Percentiles rank a stretch among this genome's conserved stretches.
phyloP scores from a whole-genome alignment of 257 asterid genomes.

The Solanum bulbocastanum region DNA sequence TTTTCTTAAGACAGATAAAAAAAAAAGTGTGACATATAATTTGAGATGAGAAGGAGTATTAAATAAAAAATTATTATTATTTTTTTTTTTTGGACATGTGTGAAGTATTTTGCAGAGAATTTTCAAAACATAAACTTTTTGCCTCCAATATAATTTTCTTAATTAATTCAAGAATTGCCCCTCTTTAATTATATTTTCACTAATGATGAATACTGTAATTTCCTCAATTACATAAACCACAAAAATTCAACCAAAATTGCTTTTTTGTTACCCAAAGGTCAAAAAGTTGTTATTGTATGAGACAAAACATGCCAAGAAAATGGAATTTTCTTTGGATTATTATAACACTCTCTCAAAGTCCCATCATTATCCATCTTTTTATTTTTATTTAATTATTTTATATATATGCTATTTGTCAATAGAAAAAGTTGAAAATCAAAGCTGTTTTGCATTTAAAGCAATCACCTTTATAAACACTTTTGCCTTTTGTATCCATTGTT shows the following conservation, averaged over 20 bases:
- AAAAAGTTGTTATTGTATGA: constrained; percentile 14
- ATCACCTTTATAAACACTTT: constrained; percentile 21
- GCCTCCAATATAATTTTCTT: background rate
- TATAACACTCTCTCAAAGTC: constrained; percentile 8
- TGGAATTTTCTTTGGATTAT: constrained; percentile 4
- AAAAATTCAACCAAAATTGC: constrained; percentile 3
- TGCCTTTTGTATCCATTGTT: background rate
- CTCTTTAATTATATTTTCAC: background rate
- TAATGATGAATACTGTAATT: background rate
- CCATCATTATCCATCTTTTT: constrained; percentile 2
- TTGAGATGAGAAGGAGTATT: background rate
- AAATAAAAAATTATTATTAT: background rate
- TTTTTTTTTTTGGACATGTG: background rate
- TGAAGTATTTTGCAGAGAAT: background rate
- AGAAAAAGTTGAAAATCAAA: constrained; percentile 23
- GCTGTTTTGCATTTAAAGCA: constrained; percentile 29
- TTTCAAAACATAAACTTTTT: background rate
- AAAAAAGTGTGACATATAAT: background rate
- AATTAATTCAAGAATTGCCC: background rate
- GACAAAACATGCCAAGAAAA: constrained; percentile 27
- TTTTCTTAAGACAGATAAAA: rapidly evolving
- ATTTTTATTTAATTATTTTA: background rate
- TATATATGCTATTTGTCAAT: constrained; percentile 15
- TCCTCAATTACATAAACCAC: background rate
- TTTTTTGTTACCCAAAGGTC: constrained; percentile 7